Conservation (phyloP, 2,329 filamentous ascomycete species). For the Penicillium sp. region DNA sequence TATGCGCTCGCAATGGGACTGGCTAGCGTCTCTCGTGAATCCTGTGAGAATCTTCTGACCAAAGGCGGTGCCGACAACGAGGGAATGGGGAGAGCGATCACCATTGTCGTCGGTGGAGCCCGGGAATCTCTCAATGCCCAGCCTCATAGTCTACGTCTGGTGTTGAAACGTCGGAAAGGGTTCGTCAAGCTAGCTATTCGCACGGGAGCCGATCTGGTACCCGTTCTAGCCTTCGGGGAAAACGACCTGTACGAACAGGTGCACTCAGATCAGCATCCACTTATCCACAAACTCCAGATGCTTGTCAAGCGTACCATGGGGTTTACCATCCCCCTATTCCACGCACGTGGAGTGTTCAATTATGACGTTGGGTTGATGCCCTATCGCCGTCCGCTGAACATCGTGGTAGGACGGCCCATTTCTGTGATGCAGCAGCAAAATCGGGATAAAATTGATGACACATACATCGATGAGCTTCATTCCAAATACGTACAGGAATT, state of each 20-base stretch:
- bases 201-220: constrained; percentile 90
- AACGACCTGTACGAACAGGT: constrained; percentile 95
- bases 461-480: constrained; percentile 80
- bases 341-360: constrained; percentile 91
- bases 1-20: constrained; percentile 89
- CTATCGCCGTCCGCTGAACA: constrained; percentile 80
- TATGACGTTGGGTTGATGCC: constrained; percentile 97
- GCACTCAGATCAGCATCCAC: constrained; percentile 71
- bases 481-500: constrained; percentile 68
- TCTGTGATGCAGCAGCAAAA: constrained; percentile 61
- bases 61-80: constrained; percentile 74
- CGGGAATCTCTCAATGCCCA: constrained; percentile 87
- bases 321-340: constrained; percentile 88
- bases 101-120: constrained; percentile 91
- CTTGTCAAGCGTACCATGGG: constrained; percentile 81
- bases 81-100: constrained; percentile 92
- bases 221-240: constrained; percentile 89
- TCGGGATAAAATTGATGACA: constrained; percentile 63
- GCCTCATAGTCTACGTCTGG: constrained; percentile 72
- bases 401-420: constrained; percentile 85
- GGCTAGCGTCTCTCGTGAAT: constrained; percentile 84
- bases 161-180: constrained; percentile 81
- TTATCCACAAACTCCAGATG: constrained; percentile 78
- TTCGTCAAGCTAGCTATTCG: constrained; percentile 92
- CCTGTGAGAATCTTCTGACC: constrained; percentile 82